A percentile compares a stretch with the other conserved stretches of the same genome.
These are phyloP conservation scores for Candida caryicola DNA, from an alignment of 805 yeast genomes.

Conservation along the genomic window DNA sequence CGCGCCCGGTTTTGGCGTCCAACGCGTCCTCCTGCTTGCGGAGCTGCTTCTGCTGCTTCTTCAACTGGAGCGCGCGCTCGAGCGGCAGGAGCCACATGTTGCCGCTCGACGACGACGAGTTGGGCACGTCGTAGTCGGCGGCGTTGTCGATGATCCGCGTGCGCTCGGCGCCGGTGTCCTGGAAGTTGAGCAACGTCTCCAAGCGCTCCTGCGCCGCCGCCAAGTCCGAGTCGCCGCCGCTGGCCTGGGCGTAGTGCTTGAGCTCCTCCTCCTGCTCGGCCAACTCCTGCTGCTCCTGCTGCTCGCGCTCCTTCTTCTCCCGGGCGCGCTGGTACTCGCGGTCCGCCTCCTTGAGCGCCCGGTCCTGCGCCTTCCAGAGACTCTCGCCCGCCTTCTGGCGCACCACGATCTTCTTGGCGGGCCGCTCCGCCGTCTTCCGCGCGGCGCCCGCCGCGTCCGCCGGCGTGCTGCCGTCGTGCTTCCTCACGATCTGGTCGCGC, in stretches of 20 bases:
- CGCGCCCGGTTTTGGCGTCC: slow-evolving; percentile 62
- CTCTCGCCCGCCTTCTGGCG: slow-evolving; percentile 59
- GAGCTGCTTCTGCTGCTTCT: slow-evolving; percentile 75
- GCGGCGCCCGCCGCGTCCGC: slow-evolving; percentile 1
- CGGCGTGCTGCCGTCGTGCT: slow-evolving; percentile 17
- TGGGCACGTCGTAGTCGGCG: slow-evolving; percentile 74
- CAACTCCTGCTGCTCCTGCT: slow-evolving; percentile 29
- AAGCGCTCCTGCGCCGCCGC: slow-evolving; percentile 69
- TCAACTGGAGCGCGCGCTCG: slow-evolving; percentile 83
- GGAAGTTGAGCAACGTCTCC: slow-evolving; percentile 73
- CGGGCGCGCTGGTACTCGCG: slow-evolving; percentile 28
- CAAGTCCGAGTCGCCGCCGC: slow-evolving; percentile 55
- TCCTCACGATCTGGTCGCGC: slow-evolving; percentile 31
- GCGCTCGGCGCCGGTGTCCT: slow-evolving; percentile 83
- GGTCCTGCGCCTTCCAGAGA: slow-evolving; percentile 66
- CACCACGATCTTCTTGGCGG: slow-evolving; percentile 44
- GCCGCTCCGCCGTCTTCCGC: background rate
- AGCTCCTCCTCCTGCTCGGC: slow-evolving; percentile 43
- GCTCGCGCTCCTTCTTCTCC: slow-evolving; percentile 19
- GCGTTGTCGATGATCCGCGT: slow-evolving; percentile 92
- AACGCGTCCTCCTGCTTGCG: slow-evolving; percentile 62
- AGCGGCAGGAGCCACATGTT: slow-evolving; percentile 83
- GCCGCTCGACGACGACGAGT: slow-evolving; percentile 28
- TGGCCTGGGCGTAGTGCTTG: slow-evolving; percentile 40
- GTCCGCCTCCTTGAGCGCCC: slow-evolving; percentile 59